Percentiles rank a stretch among this genome's conserved stretches.
These are phyloP conservation scores for Linderniella brevidens DNA, from an alignment of 257 asterid genomes.

Conservation along the genomic window DNA sequence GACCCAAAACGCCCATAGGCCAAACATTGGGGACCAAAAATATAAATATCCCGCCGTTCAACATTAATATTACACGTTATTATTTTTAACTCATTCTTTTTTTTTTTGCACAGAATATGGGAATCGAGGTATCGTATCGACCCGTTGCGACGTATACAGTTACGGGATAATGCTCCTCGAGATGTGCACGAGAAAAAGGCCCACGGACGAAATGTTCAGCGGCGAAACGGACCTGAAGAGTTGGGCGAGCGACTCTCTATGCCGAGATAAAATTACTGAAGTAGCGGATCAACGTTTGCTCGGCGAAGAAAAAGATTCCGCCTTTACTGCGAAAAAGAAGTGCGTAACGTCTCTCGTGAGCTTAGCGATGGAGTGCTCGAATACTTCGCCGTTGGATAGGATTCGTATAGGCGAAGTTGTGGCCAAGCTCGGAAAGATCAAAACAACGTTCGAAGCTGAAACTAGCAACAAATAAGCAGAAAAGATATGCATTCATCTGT, in stretches of 20 bases:
- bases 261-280: constrained; percentile 8
- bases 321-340: background rate
- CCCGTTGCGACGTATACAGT: constrained; percentile 17
- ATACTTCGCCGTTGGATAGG: constrained; percentile 12
- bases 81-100: constrained; percentile 17
- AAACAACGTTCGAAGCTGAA: constrained; percentile 7
- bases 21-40: too few species aligned
- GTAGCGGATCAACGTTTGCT: constrained; percentile 13
- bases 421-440: constrained; percentile 16
- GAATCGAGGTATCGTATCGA: constrained; percentile 19
- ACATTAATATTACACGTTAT: background rate
- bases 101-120: constrained; percentile 17
- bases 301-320: background rate
- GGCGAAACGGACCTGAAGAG: constrained; percentile 13
- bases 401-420: constrained; percentile 16
- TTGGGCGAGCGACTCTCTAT: constrained; percentile 17
- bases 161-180: constrained; percentile 21
- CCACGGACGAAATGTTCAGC: constrained; percentile 15
- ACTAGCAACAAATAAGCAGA: too few species aligned
- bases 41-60: too few species aligned
- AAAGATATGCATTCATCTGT: too few species aligned
- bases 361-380: constrained; percentile 18
- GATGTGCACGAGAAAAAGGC: constrained; percentile 18
- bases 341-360: constrained; percentile 14
- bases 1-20: too few species aligned